Conservation (phyloP, 352 stramenopile species). For the Globisporangium spinosum region DNA sequence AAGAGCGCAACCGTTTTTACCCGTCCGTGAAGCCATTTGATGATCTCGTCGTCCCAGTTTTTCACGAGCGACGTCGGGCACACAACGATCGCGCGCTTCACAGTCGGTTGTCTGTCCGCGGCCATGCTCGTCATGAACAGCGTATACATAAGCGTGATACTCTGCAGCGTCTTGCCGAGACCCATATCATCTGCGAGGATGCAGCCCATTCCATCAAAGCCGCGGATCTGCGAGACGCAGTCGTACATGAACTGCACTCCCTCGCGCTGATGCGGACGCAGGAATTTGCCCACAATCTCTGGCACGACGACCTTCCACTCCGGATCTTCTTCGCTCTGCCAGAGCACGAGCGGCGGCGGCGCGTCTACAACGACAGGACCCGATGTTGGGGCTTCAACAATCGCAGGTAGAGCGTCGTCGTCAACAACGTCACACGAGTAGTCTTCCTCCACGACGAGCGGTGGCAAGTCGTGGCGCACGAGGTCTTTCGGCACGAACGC, state of each 20-base stretch:
- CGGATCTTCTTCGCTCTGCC: slow-evolving; percentile 65
- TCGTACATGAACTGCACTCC: slow-evolving; percentile 98
- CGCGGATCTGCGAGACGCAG: slow-evolving; percentile 81
- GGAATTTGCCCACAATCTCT: slow-evolving; percentile 91
- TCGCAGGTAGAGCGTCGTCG: slow-evolving; percentile 18
- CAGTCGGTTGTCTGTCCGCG: slow-evolving; percentile 43
- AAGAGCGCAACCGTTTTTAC: slow-evolving; percentile 83
- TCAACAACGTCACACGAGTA: slow-evolving; percentile 29
- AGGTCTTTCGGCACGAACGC: slow-evolving; percentile 45
- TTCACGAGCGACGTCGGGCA: slow-evolving; percentile 87
- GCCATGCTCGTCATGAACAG: slow-evolving; percentile 70
- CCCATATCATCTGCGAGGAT: slow-evolving; percentile 89
- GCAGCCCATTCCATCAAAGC: slow-evolving; percentile 79
- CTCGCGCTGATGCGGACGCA: slow-evolving; percentile 95
- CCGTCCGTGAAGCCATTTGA: slow-evolving; percentile 82
- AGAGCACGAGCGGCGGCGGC: slow-evolving; percentile 73
- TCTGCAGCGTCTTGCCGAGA: slow-evolving; percentile 85
- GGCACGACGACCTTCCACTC: slow-evolving; percentile 75
- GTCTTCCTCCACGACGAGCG: slow-evolving; percentile 60
- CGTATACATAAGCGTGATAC: slow-evolving; percentile 86
- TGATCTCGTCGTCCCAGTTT: slow-evolving; percentile 89
- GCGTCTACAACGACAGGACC: slow-evolving; percentile 25
- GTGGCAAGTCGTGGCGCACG: slow-evolving; percentile 59
- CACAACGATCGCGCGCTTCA: slow-evolving; percentile 73
- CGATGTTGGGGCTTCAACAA: slow-evolving; percentile 24